Base-by-base conservation (phyloP, 768 basidiomycete genomes). In the Crucibulum laeve region DNA sequence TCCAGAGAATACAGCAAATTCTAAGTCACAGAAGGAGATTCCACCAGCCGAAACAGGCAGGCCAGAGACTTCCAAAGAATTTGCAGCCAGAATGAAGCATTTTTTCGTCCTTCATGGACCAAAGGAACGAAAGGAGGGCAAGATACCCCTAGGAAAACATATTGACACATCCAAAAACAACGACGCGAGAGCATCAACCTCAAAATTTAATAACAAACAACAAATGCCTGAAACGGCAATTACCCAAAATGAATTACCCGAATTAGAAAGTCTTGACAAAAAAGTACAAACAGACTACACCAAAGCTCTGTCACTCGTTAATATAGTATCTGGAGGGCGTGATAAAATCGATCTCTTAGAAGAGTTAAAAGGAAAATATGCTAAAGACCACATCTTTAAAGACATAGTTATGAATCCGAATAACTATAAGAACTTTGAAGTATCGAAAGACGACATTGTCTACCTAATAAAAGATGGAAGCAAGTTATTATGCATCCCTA, bases 141-240 rank as follows among this genome's bases (percentile, higher is more conserved):
- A 33, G 42, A 39, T 34, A 62, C 19, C 52, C 18, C 43, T 57
- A 18, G 44, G n/a, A n/a, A n/a, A n/a, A n/a, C n/a, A n/a, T n/a
- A n/a, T n/a, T n/a, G n/a, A n/a, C n/a, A n/a, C n/a, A n/a, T n/a
- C n/a, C n/a, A n/a, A n/a, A n/a, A n/a, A n/a, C n/a, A n/a, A n/a
- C n/a, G n/a, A n/a, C n/a, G n/a, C n/a, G n/a, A 45, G 11, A 30
- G 46, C 1, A 53, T 40, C 42, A 58, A 58, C 40, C 56, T 57
- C 25, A 46, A 42, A 37, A 40, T 53, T 1, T 25, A 30, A 30
- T n/a, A 8, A 8, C 8, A 8, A 30, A n/a, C 8, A 30, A 8
- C 28, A 30, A 8, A 30, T n/a, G 8, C 8, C 8, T 8, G 8
- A n/a, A 30, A 30, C 28, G n/a, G n/a, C 28, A 8, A 30, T 8